Base-by-base conservation (phyloP, 108 stramenopile species). In the Stephanodiscus triporus region DNA sequence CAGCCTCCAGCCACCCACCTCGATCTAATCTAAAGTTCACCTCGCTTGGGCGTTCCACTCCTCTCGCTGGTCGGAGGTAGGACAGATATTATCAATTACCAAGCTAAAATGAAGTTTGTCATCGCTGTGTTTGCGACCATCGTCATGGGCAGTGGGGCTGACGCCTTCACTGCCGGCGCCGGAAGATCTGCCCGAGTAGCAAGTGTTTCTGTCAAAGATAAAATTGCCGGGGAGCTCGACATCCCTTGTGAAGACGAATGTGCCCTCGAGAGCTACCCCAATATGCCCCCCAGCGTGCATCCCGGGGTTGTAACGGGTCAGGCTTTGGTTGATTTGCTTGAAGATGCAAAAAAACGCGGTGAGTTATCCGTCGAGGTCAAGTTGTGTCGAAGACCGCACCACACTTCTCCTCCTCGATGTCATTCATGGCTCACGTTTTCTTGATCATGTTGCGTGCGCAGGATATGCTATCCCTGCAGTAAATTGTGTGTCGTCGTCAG, bases 391-490 rank as follows among this genome's bases (percentile, higher is more conserved):
- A 38, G 58, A n/a, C 58, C 17, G 16, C 32, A 36, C 58, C 14
- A 37, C 17, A 14, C 32, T 59, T 73, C 5, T 2, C 8, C 38
- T 27, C 30, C 16, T 73, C 9, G 30, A n/a, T 50, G 14, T 30
- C 57, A 53, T 63, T 36, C 6, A 29, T 19, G 23, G 61, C 2
- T n/a, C 63, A 58, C 55, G 34, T 66, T 56, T 48, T 67, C 17
- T 43, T 76, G 14, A 27, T 56, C 19, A 57, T 59, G 6, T 49
- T 20, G 14, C 17, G 16, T 49, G 26, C 34, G 20, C 51, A 83
- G 89, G 88, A 51, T 95, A 90, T 67, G 97, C 97, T 66, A 96
- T 97, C 73, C 97, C 97, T 65, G 97, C 95, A 9, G 97, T 97
- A 24, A 97, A 97, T 87, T 93, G 92, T 53, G 91, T 94, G 23